Conservation (phyloP, 306 rosid species). For the Rubus parviflorus region DNA sequence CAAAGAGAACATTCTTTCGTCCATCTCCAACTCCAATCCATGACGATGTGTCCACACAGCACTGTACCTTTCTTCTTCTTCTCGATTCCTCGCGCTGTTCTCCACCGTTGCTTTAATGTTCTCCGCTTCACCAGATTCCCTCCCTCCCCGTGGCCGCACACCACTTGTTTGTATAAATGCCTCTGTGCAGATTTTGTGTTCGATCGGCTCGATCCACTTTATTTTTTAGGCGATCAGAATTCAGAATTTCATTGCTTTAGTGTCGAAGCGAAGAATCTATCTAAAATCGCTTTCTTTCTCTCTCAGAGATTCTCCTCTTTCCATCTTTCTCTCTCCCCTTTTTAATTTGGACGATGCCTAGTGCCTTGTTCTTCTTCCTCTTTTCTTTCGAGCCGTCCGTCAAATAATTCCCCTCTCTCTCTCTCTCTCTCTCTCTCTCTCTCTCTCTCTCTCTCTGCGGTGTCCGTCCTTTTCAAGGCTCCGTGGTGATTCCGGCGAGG, state of each 20-base stretch:
- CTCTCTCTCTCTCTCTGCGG: slow-evolving; percentile 17
- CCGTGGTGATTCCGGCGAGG: slow-evolving; percentile 28
- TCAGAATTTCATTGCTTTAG: slow-evolving; percentile 51
- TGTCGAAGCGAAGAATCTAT: slow-evolving; percentile 88
- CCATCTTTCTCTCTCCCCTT: slow-evolving; percentile 37
- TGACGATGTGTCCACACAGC: slow-evolving; percentile 39
- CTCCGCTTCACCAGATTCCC: slow-evolving; percentile 82
- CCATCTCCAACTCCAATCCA: slow-evolving; percentile 18
- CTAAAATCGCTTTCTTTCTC: slow-evolving; percentile 47
- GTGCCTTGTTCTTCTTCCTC: slow-evolving; percentile 44
- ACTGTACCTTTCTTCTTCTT: slow-evolving; percentile 7
- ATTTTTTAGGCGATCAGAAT: neutral
- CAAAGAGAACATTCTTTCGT: slow-evolving; percentile 10
- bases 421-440: slow-evolving; percentile 22
- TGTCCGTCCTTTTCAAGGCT: slow-evolving; percentile 44
- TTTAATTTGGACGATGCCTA: slow-evolving; percentile 50
- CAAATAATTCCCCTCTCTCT: slow-evolving; percentile 9
- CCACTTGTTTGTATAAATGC: neutral
- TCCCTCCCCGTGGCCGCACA: slow-evolving; percentile 28
- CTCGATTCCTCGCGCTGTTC: slow-evolving; percentile 40
- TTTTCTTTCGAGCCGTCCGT: slow-evolving; percentile 42
- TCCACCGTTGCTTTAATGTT: slow-evolving; percentile 64
- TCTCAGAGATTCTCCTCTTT: slow-evolving; percentile 56
- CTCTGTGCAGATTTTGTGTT: neutral
- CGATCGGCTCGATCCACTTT: neutral